These are phyloP conservation scores for Lachancea meyersii DNA, from an alignment of 805 yeast genomes.

Conservation along the genomic window DNA sequence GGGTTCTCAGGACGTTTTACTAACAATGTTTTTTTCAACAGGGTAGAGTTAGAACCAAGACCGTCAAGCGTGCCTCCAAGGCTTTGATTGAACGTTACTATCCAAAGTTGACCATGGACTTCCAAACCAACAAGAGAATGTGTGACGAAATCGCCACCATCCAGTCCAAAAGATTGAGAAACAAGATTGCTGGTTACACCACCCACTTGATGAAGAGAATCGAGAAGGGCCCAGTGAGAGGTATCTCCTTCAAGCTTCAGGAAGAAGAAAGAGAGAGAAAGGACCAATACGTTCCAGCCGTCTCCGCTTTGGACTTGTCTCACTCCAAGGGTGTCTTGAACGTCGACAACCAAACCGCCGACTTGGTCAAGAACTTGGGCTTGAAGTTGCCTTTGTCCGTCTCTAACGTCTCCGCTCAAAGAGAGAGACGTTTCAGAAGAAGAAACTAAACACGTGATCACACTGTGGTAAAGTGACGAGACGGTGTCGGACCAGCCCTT, in stretches of 20 bases:
- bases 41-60: constrained; percentile 99
- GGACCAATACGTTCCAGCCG: constrained; percentile 99
- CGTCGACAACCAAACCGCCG: constrained; percentile 95
- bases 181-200: constrained; percentile 99
- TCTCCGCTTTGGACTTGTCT: constrained; percentile 97
- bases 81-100: constrained; percentile 98
- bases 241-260: constrained; percentile 99
- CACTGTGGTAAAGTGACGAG: neutral
- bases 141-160: constrained; percentile 97
- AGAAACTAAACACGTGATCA: constrained; percentile 51
- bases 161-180: constrained; percentile 99
- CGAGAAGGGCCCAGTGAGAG: constrained; percentile 99
- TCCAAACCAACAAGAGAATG: constrained; percentile 99
- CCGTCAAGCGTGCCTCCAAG: constrained; percentile 99
- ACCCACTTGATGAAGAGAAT: constrained; percentile 99
- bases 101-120: constrained; percentile 99
- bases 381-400: constrained; percentile 82
- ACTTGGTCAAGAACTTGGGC: constrained; percentile 89
- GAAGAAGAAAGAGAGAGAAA: constrained; percentile 99
- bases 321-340: constrained; percentile 94
- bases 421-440: constrained; percentile 89
- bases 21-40: constrained; percentile 31
- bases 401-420: constrained; percentile 81
- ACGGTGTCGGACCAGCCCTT: neutral
- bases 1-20: constrained; percentile 9